Evolutionary conservation across 2,329 filamentous ascomycete genomes (phyloP), one percentile per base, ranked within the genome.

Genomic region (Paecilomyces sp.): DNA sequence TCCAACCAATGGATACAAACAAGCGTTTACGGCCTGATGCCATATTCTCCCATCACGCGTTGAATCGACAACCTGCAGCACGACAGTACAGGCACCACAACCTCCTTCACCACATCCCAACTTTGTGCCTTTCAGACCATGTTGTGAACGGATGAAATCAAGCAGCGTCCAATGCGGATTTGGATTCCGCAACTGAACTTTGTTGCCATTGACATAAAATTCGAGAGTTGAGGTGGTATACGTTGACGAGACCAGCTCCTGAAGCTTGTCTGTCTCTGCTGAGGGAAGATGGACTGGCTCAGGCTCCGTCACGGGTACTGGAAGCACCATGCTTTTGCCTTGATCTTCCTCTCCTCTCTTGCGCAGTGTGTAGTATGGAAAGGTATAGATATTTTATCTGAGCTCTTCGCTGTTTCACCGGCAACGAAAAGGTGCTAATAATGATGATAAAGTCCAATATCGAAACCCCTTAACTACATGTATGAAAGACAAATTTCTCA

Each of bases 41-140:
- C 94, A 93, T 66, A 95, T 89, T 70, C 88, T 81, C 68, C 88
- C 88, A 12, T 89, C 92, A 7, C 88, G 91, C 1, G 11, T 22
- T 8, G 47, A 25, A 30, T 64, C 62, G n/a, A 55, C 57, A 1
- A 60, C 57, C 41, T 67, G 65, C 70, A 80, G 60, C 71, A 82
- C 92, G 18, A 96, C 90, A 34, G 91, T 96, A 70, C 91, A 96
- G 61, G 92, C 92, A 66, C 91, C 91, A 68, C 91, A 96, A 0
- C 91, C 91, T 58, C 91, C 91, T 77, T 96, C 91, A 55, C 90
- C 90, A 76, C 91, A 95, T 36, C 91, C 91, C 77, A 96, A 81
- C 74, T 96, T 96, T 9, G 92, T 96, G 5, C 92, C 92, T 4
- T 91, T 96, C 62, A 96, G 79, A 1, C 91, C 91, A 71, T 67